A percentile compares a stretch with the other conserved stretches of the same genome.
phyloP scores from a whole-genome alignment of 2,329 filamentous ascomycete species.

The Ophiosphaerella korrae region DNA sequence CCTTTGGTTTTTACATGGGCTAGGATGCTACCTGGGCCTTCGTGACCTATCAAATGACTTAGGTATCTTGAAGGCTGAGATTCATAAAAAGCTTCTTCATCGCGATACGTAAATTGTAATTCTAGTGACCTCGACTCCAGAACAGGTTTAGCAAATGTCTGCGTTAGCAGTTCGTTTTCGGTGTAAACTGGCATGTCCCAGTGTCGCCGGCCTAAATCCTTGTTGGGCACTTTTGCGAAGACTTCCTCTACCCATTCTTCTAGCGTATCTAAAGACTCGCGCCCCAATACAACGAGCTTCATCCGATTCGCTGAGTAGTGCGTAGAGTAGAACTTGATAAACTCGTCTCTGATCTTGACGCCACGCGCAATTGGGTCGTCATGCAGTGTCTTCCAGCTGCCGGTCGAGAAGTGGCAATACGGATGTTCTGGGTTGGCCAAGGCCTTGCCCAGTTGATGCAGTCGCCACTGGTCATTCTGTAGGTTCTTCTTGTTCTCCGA shows the following conservation, averaged over 20 bases:
- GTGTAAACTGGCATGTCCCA: slow-evolving; percentile 70
- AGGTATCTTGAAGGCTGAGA: slow-evolving; percentile 85
- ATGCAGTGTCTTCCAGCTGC: slow-evolving; percentile 84
- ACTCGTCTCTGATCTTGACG: slow-evolving; percentile 85
- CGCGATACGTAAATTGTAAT: slow-evolving; percentile 81
- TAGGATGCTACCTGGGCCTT: slow-evolving; percentile 90
- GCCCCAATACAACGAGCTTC: slow-evolving; percentile 86
- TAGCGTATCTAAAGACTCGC: slow-evolving; percentile 79
- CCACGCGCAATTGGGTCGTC: slow-evolving; percentile 78
- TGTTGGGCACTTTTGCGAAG: slow-evolving; percentile 81
- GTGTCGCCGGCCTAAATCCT: slow-evolving; percentile 71
- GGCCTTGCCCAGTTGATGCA: slow-evolving; percentile 86
- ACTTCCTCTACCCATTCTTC: slow-evolving; percentile 84
- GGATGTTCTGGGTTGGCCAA: slow-evolving; percentile 87
- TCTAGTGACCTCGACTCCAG: slow-evolving; percentile 83
- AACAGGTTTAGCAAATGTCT: slow-evolving; percentile 87
- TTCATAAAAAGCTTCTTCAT: slow-evolving; percentile 80
- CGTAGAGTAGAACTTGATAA: slow-evolving; percentile 87
- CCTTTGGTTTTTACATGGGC: slow-evolving; percentile 88
- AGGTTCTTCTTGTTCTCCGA: slow-evolving; percentile 98
- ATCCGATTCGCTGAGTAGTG: slow-evolving; percentile 93
- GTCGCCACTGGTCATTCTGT: slow-evolving; percentile 85
- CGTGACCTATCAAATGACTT: slow-evolving; percentile 87
- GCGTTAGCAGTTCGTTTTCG: slow-evolving; percentile 66
- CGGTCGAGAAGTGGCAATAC: slow-evolving; percentile 89